Percentiles rank a stretch among this genome's conserved stretches.
phyloP scores from a whole-genome alignment of 352 stramenopile genomes.

The Phytophthora ramorum region DNA sequence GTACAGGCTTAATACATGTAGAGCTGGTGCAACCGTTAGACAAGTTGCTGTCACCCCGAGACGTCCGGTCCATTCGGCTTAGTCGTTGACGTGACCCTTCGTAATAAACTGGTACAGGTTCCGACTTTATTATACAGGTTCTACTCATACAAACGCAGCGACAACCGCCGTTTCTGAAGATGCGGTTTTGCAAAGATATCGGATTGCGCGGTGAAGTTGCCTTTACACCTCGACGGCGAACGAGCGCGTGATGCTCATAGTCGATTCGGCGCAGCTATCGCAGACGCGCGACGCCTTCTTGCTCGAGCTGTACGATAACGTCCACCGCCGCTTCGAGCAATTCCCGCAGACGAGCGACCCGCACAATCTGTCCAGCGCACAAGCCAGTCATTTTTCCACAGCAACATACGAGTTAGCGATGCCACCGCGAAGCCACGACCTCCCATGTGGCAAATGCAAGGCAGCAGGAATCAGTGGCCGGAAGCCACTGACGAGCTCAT shows the following conservation, averaged over 20 bases:
- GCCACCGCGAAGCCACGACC: slow-evolving; percentile 14
- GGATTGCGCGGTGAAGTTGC: slow-evolving; percentile 1
- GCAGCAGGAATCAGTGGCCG: slow-evolving; percentile 9
- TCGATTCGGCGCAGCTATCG: slow-evolving; percentile 65
- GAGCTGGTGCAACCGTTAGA: slow-evolving; percentile 15
- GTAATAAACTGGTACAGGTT: slow-evolving; percentile 33
- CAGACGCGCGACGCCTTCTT: slow-evolving; percentile 86
- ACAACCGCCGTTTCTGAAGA: slow-evolving; percentile 16
- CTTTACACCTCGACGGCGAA: slow-evolving; percentile 34
- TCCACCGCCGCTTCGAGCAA: slow-evolving; percentile 84
- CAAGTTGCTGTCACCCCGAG: slow-evolving; percentile 14
- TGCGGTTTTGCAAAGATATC: slow-evolving; percentile 9
- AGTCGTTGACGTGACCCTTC: slow-evolving; percentile 9
- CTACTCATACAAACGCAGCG: slow-evolving; percentile 4
- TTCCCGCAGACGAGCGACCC: slow-evolving; percentile 84
- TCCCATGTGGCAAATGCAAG: slow-evolving; percentile 18
- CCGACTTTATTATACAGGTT: slow-evolving; percentile 22
- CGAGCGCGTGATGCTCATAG: slow-evolving; percentile 50
- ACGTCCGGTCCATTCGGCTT: slow-evolving; percentile 15
- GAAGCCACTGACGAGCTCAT: neutral
- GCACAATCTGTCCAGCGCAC: slow-evolving; percentile 59
- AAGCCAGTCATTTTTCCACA: slow-evolving; percentile 17
- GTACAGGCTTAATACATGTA: no score
- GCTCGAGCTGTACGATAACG: slow-evolving; percentile 73
- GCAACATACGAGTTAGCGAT: slow-evolving; percentile 36